These are phyloP conservation scores for Moesziomyces sp. DNA, from an alignment of 1,284 basidiomycete genomes.

Conservation along the genomic window DNA sequence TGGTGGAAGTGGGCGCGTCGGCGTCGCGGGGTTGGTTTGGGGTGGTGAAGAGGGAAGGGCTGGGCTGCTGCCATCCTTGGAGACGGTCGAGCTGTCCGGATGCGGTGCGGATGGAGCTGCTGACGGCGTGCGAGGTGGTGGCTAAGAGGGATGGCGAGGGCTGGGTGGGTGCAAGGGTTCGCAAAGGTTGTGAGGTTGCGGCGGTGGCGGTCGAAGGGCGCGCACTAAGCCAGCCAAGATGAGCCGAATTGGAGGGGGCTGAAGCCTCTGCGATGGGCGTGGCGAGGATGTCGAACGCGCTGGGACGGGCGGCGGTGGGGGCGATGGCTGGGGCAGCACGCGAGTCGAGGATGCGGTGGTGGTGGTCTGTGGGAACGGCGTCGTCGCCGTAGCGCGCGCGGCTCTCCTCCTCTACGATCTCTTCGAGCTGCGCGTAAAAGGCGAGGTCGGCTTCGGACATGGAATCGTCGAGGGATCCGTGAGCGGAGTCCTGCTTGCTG, in stretches of 20 bases:
- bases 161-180: slow-evolving; percentile 5
- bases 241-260: slow-evolving; percentile 8
- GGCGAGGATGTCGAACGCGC: slow-evolving; percentile 2
- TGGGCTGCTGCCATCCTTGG: slow-evolving; percentile 39
- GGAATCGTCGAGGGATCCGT: slow-evolving; percentile 29
- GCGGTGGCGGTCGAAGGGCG: slow-evolving; percentile 14
- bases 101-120: slow-evolving; percentile 21
- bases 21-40: slow-evolving; percentile 9
- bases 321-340: slow-evolving; percentile 1
- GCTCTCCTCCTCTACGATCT: slow-evolving; percentile 55
- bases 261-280: slow-evolving; percentile 9
- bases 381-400: slow-evolving; percentile 47
- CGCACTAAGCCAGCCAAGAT: slow-evolving; percentile 49
- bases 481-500: slow-evolving; percentile 49
- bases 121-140: slow-evolving; percentile 19
- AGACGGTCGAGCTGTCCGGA: slow-evolving; percentile 40
- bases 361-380: slow-evolving; percentile 10
- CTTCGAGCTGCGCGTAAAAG: slow-evolving; percentile 57
- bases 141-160: slow-evolving; percentile 1
- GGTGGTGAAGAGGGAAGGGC: slow-evolving; percentile 10
- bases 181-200: slow-evolving; percentile 4
- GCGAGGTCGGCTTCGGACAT: slow-evolving; percentile 53
- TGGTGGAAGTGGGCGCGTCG: not conserved
- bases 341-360: not conserved
- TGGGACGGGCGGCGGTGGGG: slow-evolving; percentile 1